Percentiles rank a stretch among this genome's conserved stretches.
These are phyloP conservation scores for Pestalotiopsis sp. DNA, from an alignment of 2,329 filamentous ascomycete species.

Conservation along the genomic window DNA sequence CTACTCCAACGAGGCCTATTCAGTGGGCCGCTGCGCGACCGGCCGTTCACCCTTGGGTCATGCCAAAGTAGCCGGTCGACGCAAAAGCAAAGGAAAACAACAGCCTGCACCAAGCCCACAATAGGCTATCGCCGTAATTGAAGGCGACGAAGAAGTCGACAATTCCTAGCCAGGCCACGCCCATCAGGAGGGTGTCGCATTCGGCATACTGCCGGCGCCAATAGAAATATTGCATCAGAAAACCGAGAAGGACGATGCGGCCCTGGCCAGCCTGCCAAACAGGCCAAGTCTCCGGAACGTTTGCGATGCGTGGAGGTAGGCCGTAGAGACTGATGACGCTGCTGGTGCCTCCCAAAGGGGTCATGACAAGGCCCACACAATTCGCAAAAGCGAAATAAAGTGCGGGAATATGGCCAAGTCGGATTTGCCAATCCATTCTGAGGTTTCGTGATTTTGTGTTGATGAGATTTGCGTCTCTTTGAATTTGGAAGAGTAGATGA, in stretches of 20 bases:
- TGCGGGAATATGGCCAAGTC: not conserved
- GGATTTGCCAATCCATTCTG: not conserved
- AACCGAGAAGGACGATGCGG: slow-evolving; percentile 14
- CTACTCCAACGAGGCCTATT: no score
- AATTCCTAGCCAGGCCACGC: not conserved
- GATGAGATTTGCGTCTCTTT: not conserved
- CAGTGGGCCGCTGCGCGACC: no score
- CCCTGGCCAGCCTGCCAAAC: slow-evolving; percentile 30
- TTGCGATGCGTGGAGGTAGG: slow-evolving; percentile 10
- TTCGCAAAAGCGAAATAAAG: slow-evolving; percentile 1
- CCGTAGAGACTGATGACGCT: slow-evolving; percentile 14
- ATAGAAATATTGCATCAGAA: slow-evolving; percentile 17
- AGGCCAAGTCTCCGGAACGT: slow-evolving; percentile 23
- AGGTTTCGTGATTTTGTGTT: not conserved
- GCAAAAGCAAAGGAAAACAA: not conserved
- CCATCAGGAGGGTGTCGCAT: slow-evolving; percentile 14
- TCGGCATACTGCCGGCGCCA: slow-evolving; percentile 15
- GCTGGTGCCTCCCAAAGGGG: slow-evolving; percentile 11
- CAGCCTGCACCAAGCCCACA: not conserved
- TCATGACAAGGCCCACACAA: not conserved
- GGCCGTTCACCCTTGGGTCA: not conserved
- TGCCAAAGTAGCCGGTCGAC: not conserved
- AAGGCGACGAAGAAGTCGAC: not conserved
- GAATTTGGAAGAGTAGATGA: not conserved
- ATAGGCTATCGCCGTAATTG: not conserved